These are phyloP conservation scores for Coniochaeta pulveracea DNA, from an alignment of 2,329 filamentous ascomycete species.

Conservation along the genomic window DNA sequence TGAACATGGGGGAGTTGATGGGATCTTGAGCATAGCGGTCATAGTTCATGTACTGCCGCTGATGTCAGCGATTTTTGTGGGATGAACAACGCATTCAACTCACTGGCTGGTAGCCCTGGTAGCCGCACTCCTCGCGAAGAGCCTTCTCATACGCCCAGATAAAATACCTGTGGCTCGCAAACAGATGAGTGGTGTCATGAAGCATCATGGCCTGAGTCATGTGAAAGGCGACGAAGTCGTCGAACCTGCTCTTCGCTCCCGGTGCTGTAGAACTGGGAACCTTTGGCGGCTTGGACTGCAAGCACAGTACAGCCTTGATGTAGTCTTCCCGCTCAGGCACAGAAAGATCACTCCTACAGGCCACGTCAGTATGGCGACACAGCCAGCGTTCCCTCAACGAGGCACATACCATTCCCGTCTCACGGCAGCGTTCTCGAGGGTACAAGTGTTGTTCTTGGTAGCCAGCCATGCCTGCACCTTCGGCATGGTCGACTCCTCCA, in stretches of 20 bases:
- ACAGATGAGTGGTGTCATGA: slow-evolving; percentile 11
- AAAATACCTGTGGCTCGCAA: slow-evolving; percentile 12
- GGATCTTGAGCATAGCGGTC: slow-evolving; percentile 31
- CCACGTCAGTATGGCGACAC: not conserved
- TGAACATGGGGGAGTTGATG: slow-evolving; percentile 34
- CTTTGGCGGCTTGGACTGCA: slow-evolving; percentile 16
- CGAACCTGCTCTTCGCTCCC: slow-evolving; percentile 18
- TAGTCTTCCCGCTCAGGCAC: slow-evolving; percentile 17
- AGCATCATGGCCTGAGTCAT: slow-evolving; percentile 17
- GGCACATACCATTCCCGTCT: slow-evolving; percentile 17
- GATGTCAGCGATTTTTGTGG: not conserved
- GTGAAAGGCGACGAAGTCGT: slow-evolving; percentile 18
- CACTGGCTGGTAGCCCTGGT: slow-evolving; percentile 11
- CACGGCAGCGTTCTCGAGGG: slow-evolving; percentile 16
- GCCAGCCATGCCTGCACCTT: slow-evolving; percentile 15
- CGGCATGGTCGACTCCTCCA: slow-evolving; percentile 17
- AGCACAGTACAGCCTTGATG: slow-evolving; percentile 15
- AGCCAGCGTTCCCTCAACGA: not conserved
- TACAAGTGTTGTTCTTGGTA: slow-evolving; percentile 17
- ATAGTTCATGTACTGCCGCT: slow-evolving; percentile 33
- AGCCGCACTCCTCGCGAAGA: slow-evolving; percentile 13
- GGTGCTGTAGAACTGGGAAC: slow-evolving; percentile 13
- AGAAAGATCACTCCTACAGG: slow-evolving; percentile 17
- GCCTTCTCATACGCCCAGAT: slow-evolving; percentile 6
- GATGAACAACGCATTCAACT: not conserved